These are phyloP conservation scores for Lachnellula subtilissima DNA, from an alignment of 2,329 filamentous ascomycete genomes.

Conservation along the genomic window DNA sequence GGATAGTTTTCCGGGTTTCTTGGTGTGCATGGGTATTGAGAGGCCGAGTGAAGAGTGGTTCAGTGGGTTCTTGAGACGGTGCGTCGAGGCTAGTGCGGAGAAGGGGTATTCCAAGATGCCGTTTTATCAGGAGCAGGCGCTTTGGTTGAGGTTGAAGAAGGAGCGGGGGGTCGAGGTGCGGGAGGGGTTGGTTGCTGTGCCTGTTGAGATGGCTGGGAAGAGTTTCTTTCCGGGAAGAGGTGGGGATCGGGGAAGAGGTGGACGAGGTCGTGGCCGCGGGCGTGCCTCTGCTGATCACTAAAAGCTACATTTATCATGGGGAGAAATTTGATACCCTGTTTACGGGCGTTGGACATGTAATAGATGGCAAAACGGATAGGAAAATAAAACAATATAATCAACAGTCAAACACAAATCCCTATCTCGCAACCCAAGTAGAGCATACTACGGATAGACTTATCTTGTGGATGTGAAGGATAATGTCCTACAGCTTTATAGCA, in stretches of 20 bases:
- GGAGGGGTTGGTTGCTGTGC: not conserved
- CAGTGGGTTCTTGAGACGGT: slow-evolving; percentile 33
- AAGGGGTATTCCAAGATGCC: slow-evolving; percentile 32
- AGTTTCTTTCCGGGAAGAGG: slow-evolving; percentile 8
- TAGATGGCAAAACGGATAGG: not conserved
- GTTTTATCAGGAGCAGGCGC: slow-evolving; percentile 16
- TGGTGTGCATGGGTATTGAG: slow-evolving; percentile 39
- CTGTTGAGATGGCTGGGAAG: not conserved
- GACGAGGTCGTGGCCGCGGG: not conserved
- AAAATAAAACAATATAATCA: not conserved
- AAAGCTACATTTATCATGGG: not conserved
- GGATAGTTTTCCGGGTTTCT: slow-evolving; percentile 39
- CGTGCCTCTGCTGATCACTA: not conserved
- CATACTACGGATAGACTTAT: no score
- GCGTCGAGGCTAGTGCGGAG: slow-evolving; percentile 32
- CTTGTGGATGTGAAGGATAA: no score
- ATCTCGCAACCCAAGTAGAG: no score
- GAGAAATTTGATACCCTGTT: not conserved
- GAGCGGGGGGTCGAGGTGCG: slow-evolving; percentile 17
- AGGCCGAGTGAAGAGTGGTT: slow-evolving; percentile 26
- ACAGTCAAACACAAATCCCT: not conserved
- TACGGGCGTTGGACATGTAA: not conserved
- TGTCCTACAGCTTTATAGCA: no score
- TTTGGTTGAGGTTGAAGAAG: slow-evolving; percentile 21
- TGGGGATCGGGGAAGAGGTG: not conserved